Evolutionary conservation across 148 eudicot genomes (phyloP).

Genomic region (Polygonum aviculare): DNA sequence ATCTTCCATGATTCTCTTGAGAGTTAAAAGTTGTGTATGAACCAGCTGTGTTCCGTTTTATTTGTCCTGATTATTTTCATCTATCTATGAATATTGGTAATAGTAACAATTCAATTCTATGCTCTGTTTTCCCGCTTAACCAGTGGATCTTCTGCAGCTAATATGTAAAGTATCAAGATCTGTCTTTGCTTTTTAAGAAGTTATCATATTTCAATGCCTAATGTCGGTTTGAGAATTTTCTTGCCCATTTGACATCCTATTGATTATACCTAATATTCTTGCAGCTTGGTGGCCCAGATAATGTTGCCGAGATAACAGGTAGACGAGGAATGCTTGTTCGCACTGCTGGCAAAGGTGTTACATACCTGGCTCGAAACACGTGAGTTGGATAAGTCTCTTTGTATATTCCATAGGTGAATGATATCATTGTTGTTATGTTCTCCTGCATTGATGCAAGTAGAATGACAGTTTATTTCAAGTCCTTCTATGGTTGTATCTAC

Average conservation of each 20-base stretch:
- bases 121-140: too few species aligned
- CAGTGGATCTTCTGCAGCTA: not conserved
- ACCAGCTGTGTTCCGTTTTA: not conserved
- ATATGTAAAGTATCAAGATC: not conserved
- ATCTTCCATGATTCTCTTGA: not conserved
- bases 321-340: slow-evolving; percentile 91
- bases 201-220: not conserved
- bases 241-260: not conserved
- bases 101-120: too few species aligned
- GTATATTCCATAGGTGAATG: not conserved
- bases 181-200: not conserved
- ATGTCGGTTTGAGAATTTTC: not conserved
- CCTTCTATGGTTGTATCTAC: not conserved
- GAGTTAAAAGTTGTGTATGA: not conserved
- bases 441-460: not conserved
- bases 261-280: not conserved
- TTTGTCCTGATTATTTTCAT: not conserved
- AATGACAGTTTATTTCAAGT: not conserved
- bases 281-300: slow-evolving; percentile 98
- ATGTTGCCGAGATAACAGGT: slow-evolving; percentile 97
- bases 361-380: slow-evolving; percentile 92
- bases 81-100: too few species aligned
- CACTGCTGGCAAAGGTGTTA: slow-evolving; percentile 92
- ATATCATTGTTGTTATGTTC: not conserved
- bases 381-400: slow-evolving; percentile 31